Evolutionary conservation across 495 filamentous ascomycete genomes (phyloP).

Genomic region (Aspergillus sclerotiicarbonarius): DNA sequence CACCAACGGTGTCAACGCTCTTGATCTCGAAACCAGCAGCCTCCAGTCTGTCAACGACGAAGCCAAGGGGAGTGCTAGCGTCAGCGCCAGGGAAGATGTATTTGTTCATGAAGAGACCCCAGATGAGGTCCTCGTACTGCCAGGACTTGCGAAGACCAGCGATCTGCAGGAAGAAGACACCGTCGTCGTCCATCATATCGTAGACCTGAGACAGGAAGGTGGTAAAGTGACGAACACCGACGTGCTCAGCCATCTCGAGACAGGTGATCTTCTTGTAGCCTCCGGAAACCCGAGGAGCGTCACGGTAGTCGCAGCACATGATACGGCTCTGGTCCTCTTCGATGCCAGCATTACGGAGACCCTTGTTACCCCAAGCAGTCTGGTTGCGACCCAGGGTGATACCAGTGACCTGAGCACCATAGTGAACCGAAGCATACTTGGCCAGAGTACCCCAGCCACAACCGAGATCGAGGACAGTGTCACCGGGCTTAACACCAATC

Average conservation of each 20-base stretch:
- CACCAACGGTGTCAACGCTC: constrained; percentile 79
- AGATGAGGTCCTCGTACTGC: constrained; percentile 74
- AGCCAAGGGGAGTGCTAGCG: constrained; percentile 64
- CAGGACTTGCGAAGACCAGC: constrained; percentile 66
- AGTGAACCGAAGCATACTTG: constrained; percentile 62
- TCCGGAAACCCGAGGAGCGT: constrained; percentile 58
- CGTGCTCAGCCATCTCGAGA: constrained; percentile 77
- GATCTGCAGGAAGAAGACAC: constrained; percentile 71
- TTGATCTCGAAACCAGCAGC: constrained; percentile 62
- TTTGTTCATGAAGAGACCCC: constrained; percentile 78
- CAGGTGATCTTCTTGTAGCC: constrained; percentile 70
- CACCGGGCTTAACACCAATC: constrained; percentile 59
- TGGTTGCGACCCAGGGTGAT: constrained; percentile 70
- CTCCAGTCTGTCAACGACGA: constrained; percentile 63
- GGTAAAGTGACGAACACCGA: constrained; percentile 63
- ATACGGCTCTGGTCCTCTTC: constrained; percentile 62
- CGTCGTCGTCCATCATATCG: constrained; percentile 69
- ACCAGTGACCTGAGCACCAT: constrained; percentile 62
- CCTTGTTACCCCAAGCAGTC: constrained; percentile 70
- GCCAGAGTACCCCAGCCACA: constrained; percentile 72
- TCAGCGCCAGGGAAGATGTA: constrained; percentile 73
- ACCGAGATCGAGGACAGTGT: constrained; percentile 65
- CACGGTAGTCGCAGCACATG: constrained; percentile 67
- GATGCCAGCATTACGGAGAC: constrained; percentile 57
- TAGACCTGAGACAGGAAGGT: constrained; percentile 63